Evolutionary conservation across 345 rosid species (phyloP), one percentile per base, ranked within the genome.

Genomic region (Cardiospermum halicacabum): DNA sequence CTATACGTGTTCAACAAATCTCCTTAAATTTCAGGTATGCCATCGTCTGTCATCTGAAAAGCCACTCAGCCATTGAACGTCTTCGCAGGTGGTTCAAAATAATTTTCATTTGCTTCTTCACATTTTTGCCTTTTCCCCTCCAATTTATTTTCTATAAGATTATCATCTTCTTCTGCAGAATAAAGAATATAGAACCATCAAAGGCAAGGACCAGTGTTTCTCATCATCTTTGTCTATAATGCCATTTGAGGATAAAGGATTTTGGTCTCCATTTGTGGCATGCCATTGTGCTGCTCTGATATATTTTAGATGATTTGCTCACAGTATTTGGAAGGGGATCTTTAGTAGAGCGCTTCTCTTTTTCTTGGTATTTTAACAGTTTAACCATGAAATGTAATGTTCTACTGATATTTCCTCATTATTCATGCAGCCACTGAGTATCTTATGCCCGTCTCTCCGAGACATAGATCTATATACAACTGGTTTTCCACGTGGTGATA

Each of bases 401-500:
- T 56, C 7, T 40, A 53, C 45, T 67, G 30, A 54, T 65, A 28
- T 65, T 66, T 53, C 12, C 18, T 36, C 65, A 24, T 53, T 32
- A 13, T 58, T 57, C 56, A 49, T 75, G 87, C 86, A 93, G 96
- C 98, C 97, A 36, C 89, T 93, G 42, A 93, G 98, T 80, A 90
- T 93, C 76, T 79, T 93, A 59, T 93, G 98, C 73, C 83, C 47
- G 63, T 88, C 96, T 59, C 70, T 93, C 53, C 80, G 85, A 19
- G 98, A 93, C 73, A 90, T 90, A 22, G 98, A 86, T 77, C 76
- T 79, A 8, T 88, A 77, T 67, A 88, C 97, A 2, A 83, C 76
- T 70, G 97, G 97, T 15, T 88, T 93, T 48, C 94, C 98, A 34
- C 72, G 88, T 25, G 97, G 97, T 67, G 96, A 88, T 80, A 88